Base-by-base conservation (phyloP, 2,329 filamentous ascomycete species). In the Keithomyces neogunnii region DNA sequence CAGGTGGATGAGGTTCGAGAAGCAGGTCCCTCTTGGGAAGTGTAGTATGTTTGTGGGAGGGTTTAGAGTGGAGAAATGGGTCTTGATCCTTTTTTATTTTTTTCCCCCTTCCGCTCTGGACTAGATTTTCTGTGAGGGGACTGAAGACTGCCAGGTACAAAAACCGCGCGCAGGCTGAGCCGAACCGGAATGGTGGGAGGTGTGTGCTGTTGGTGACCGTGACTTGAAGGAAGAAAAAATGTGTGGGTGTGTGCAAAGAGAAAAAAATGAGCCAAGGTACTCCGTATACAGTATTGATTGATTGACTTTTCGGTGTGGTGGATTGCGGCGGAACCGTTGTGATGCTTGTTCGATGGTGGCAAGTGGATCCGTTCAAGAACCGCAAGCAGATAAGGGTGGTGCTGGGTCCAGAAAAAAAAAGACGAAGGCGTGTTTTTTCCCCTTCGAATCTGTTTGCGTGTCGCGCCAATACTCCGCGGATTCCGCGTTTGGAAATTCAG, bases 21-120 rank as follows among this genome's bases (percentile, higher is more conserved):
- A 60, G 61, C 59, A 67, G 62, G 65, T 63, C 61, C 66, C 66
- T 66, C 57, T 66, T 63, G 32, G 66, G 66, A 70, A 62, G 61
- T 64, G 67, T 55, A 54, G 54, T 56, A 66, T 72, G 69, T 66
- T 71, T 67, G 68, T 69, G 69, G 69, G 67, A 72, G 69, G 68
- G 66, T 69, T 69, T 61, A 64, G 66, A 68, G 71, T 73, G 71
- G 71, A 69, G 70, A 72, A 70, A 62, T 65, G 69, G 68, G 64
- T 68, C 69, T 68, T 60, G 64, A 64, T 66, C 62, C 66, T 70
- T 70, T 69, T 69, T 69, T 68, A 57, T 67, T 67, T 64, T 66
- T 66, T 53, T 44, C 46, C 45, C 32, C 49, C 42, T 49, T 51
- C 47, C 40, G 45, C 42, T 46, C 47, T 50, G 28, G 47, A 28